These are phyloP conservation scores for Fallopia convolvulus DNA, from an alignment of 148 eudicot genomes.

Conservation along the genomic window DNA sequence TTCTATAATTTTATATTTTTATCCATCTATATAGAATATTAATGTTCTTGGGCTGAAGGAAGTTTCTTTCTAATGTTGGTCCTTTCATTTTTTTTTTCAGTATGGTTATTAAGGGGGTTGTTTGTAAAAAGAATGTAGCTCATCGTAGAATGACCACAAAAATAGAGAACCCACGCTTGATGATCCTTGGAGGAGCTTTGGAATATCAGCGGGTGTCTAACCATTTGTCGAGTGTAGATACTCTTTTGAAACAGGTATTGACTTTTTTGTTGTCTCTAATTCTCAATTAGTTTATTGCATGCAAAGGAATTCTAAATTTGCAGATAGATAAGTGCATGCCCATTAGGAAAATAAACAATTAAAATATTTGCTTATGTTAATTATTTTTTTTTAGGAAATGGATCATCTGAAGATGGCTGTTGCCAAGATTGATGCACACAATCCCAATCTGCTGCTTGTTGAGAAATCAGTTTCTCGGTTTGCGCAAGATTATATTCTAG, in stretches of 20 bases:
- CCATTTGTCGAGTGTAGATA: constrained; percentile 80
- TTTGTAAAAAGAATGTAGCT: constrained; percentile 95
- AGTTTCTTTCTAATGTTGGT: constrained; percentile 14
- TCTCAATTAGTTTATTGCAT: constrained; percentile 4
- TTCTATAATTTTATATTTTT: neutral
- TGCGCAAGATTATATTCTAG: constrained; percentile 92
- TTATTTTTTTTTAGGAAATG: constrained; percentile 56
- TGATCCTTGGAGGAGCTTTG: constrained; percentile 94
- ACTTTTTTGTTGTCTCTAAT: constrained; percentile 1
- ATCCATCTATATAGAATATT: neutral
- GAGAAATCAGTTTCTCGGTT: constrained; percentile 95
- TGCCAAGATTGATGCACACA: constrained; percentile 82
- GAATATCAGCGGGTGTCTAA: constrained; percentile 95
- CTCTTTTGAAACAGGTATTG: constrained; percentile 86
- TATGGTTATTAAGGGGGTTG: constrained; percentile 81
- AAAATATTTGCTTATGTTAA: neutral
- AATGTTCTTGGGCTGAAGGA: neutral
- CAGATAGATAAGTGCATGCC: neutral
- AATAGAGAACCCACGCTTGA: constrained; percentile 69
- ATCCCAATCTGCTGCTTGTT: constrained; percentile 76
- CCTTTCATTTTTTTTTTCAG: constrained; percentile 27
- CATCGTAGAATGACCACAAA: constrained; percentile 85
- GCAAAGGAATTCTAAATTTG: constrained; percentile 1
- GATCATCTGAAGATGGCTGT: constrained; percentile 99
- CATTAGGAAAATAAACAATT: neutral